phyloP scores from a whole-genome alignment of 2,329 filamentous ascomycete species.

The Fusarium veterinarium region DNA sequence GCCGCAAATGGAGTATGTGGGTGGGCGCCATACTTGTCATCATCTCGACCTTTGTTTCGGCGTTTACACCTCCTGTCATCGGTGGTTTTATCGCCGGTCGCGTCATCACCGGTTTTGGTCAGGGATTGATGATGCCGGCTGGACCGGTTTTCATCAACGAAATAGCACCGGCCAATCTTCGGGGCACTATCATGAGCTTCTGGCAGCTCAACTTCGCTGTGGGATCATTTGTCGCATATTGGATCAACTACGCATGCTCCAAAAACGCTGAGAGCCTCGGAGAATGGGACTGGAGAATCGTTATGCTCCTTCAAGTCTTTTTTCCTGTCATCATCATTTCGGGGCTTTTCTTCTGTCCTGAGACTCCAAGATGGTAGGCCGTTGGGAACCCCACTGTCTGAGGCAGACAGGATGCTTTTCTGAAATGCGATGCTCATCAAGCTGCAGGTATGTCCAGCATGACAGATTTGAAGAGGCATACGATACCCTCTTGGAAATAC shows the following conservation, averaged over 20 bases:
- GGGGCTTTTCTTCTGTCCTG: slow-evolving; percentile 73
- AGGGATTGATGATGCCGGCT: slow-evolving; percentile 74
- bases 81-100: slow-evolving; percentile 75
- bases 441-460: slow-evolving; percentile 53
- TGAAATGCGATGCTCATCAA: slow-evolving; percentile 46
- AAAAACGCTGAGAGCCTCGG: slow-evolving; percentile 66
- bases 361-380: slow-evolving; percentile 72
- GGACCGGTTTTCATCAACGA: slow-evolving; percentile 78
- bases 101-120: slow-evolving; percentile 74
- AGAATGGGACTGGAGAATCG: slow-evolving; percentile 78
- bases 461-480: slow-evolving; percentile 31
- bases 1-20: slow-evolving; percentile 13
- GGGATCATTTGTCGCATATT: slow-evolving; percentile 61
- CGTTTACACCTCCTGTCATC: slow-evolving; percentile 48
- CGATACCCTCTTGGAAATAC: neutral
- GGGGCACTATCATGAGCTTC: slow-evolving; percentile 73
- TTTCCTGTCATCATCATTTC: slow-evolving; percentile 70
- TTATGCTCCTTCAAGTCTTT: slow-evolving; percentile 77
- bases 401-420: slow-evolving; percentile 64
- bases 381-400: slow-evolving; percentile 68
- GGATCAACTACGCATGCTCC: slow-evolving; percentile 71
- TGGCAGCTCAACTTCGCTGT: slow-evolving; percentile 74
- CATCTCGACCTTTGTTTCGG: slow-evolving; percentile 1
- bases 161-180: slow-evolving; percentile 70
- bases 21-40: neutral